Percentiles rank a stretch among this genome's conserved stretches.
Conservation (phyloP, 2,329 filamentous ascomycete species). For the Dactylellina cionopaga region DNA sequence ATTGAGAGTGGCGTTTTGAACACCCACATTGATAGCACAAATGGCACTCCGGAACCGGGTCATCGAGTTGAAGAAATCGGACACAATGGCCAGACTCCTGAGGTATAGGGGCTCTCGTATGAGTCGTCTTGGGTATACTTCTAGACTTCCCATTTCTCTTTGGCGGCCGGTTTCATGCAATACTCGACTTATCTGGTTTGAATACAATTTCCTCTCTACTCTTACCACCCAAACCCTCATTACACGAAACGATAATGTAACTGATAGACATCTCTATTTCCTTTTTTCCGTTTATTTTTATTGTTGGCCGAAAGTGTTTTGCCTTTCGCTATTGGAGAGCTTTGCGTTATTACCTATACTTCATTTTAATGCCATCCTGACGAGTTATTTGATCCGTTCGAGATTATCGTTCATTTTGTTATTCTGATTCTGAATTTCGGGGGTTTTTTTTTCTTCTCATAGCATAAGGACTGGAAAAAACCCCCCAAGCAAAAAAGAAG, state of each 20-base stretch:
- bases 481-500: neutral
- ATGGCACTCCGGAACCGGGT: constrained; percentile 41
- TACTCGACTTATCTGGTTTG: neutral
- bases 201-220: neutral
- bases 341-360: constrained; percentile 12
- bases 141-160: neutral
- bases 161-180: neutral
- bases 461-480: neutral
- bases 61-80: constrained; percentile 17
- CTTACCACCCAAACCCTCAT: neutral
- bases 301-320: neutral
- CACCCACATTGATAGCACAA: constrained; percentile 44
- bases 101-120: constrained; percentile 29
- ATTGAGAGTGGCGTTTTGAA: constrained; percentile 45
- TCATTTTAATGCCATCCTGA: constrained; percentile 23
- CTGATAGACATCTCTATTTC: neutral
- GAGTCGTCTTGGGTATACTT: constrained; percentile 7
- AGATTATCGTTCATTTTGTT: too few relatives aligned
- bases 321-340: too few relatives aligned
- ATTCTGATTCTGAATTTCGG: too few relatives aligned
- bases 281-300: neutral
- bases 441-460: neutral
- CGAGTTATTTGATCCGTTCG: too few relatives aligned
- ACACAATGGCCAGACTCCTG: constrained; percentile 25
- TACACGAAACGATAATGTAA: neutral